Conservation (phyloP, 1,284 basidiomycete species). For the Tremellales sp. region DNA sequence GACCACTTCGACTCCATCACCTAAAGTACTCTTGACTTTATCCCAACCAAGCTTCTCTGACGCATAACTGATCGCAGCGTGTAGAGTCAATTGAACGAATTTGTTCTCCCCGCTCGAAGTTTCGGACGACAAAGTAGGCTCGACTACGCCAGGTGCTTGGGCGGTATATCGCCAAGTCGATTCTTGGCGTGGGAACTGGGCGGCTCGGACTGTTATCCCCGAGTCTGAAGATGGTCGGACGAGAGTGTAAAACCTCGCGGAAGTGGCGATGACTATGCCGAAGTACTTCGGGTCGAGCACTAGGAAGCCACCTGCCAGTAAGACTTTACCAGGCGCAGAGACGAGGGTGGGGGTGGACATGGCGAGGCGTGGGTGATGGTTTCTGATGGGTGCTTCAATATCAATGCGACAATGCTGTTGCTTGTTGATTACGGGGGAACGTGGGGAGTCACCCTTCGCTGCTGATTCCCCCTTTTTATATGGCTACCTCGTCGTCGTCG, state of each 20-base stretch:
- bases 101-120: slow-evolving; percentile 60
- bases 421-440: background rate
- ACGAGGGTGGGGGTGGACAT: slow-evolving; percentile 54
- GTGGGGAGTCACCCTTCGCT: background rate
- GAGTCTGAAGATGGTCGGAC: slow-evolving; percentile 50
- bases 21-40: slow-evolving; percentile 16
- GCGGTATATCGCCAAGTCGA: slow-evolving; percentile 67
- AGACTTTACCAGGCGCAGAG: slow-evolving; percentile 92
- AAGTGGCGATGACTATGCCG: slow-evolving; percentile 83
- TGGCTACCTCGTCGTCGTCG: too few relatives aligned
- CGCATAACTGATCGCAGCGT: slow-evolving; percentile 51
- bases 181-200: slow-evolving; percentile 76
- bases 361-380: too few relatives aligned
- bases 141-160: background rate
- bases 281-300: slow-evolving; percentile 79
- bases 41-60: slow-evolving; percentile 56
- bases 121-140: background rate
- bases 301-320: slow-evolving; percentile 90
- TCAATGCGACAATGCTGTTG: too few relatives aligned
- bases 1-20: slow-evolving; percentile 64
- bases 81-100: slow-evolving; percentile 84
- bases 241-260: slow-evolving; percentile 83
- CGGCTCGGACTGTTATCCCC: slow-evolving; percentile 72
- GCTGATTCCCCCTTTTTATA: too few relatives aligned
- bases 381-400: too few relatives aligned